Conservation (phyloP, 139 green algal genomes). For the Trebouxia sp. region DNA sequence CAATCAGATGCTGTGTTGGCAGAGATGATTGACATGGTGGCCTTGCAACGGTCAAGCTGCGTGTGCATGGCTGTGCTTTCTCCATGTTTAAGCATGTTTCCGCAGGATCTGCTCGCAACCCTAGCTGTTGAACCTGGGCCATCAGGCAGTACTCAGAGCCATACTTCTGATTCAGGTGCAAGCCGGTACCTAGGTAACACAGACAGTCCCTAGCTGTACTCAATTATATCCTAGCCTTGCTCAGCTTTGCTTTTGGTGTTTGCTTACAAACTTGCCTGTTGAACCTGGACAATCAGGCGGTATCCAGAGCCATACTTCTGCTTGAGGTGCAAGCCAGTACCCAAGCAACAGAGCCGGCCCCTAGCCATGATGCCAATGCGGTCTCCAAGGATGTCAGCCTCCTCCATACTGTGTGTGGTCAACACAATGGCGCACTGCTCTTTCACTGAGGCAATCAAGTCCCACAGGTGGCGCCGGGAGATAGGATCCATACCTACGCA, state of each 20-base stretch:
- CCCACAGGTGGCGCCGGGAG: constrained; percentile 68
- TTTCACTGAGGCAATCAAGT: constrained; percentile 85
- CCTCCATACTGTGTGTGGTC: constrained; percentile 97
- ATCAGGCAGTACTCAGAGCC: constrained; percentile 71
- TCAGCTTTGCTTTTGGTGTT: no score
- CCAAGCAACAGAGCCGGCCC: constrained; percentile 81
- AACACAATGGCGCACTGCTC: constrained; percentile 80
- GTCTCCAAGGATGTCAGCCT: constrained; percentile 94
- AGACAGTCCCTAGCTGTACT: constrained; percentile 81
- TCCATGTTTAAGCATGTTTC: no score
- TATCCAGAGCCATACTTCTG: constrained; percentile 87
- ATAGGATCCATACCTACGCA: constrained; percentile 38
- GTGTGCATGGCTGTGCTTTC: no score
- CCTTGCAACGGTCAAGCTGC: no score
- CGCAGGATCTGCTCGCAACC: no score
- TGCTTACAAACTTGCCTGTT: no score
- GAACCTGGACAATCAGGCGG: constrained; percentile 33
- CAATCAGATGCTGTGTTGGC: no score
- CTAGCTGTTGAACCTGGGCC: constrained; percentile 1
- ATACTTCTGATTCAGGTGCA: constrained; percentile 92
- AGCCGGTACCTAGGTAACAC: constrained; percentile 73
- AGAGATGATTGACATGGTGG: no score
- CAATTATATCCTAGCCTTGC: no score
- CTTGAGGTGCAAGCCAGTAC: constrained; percentile 87
- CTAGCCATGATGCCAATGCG: constrained; percentile 93